Base-by-base conservation (phyloP, 108 stramenopile species). In the Stephanodiscus minutulus region DNA sequence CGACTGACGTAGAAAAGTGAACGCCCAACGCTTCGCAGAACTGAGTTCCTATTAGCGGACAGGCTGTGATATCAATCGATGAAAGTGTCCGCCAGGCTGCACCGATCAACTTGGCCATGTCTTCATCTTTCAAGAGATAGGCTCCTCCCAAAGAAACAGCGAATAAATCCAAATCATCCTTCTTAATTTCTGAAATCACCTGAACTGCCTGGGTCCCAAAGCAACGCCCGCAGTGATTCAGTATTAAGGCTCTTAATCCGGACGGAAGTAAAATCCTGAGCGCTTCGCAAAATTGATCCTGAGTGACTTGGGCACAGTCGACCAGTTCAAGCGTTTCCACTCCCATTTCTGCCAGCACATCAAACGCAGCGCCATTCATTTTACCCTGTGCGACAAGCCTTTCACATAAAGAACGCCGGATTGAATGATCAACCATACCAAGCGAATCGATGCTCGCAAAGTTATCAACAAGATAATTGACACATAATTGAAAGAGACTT, bases 391-490 rank as follows among this genome's bases (percentile, higher is more conserved):
- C 77, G 31, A 90, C 88, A 12, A 94, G 74, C 57, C 81, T 77
- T 63, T 87, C 85, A 53, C 86, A 81, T 31, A 94, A 66, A 3
- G 73, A 64, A 43, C 75, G 52, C 11, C 92, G 86, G 59, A 91
- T 78, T 13, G 81, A 74, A 62, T 79, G 81, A 60, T 83, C 90
- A 13, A 94, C 84, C 27, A 83, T 47, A 8, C 92, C 92, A 59
- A 94, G 68, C 7, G 86, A 70, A 18, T 94, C 92, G 29, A 94
- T 85, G 44, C 77, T 53, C 10, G 91, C 90, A 74, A 94, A 91
- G 55, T 94, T 83, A 0, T 87, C 68, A 18, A 88, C 90, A 15
- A 94, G 36, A 66, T 77, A 86, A 50, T 87, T 70, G 8, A 90
- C 66, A 41, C 90, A 88, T 29, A 87, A 35, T 33, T 90, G 72